Evolutionary conservation across 257 asterid genomes (phyloP).

Genomic region (Solanum chiquidenum): DNA sequence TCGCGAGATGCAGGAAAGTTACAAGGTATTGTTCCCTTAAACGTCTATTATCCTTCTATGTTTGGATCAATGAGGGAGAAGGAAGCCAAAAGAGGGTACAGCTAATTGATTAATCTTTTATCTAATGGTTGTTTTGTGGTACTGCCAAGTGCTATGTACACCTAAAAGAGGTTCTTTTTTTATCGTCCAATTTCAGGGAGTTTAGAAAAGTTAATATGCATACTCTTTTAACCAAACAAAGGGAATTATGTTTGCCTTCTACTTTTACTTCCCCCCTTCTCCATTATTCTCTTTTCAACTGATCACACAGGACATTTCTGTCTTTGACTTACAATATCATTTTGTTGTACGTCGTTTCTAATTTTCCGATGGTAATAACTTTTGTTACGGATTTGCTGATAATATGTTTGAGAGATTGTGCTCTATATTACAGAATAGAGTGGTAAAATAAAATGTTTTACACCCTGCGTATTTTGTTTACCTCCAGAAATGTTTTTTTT

Average conservation of each 20-base stretch:
- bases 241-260: neutral
- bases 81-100: neutral
- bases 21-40: slow-evolving; percentile 39
- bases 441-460: neutral
- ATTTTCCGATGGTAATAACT: neutral
- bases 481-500: neutral
- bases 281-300: neutral
- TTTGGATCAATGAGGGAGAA: neutral
- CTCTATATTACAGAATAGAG: neutral
- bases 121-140: neutral
- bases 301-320: neutral
- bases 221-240: neutral
- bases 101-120: neutral
- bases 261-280: neutral
- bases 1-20: slow-evolving; percentile 90
- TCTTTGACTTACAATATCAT: neutral
- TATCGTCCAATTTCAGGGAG: neutral
- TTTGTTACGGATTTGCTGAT: neutral
- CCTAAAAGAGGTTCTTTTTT: neutral
- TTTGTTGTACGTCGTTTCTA: neutral
- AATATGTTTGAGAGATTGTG: neutral
- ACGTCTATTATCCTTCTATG: neutral
- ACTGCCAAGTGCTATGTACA: neutral
- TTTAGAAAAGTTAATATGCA: neutral
- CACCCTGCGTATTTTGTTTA: neutral